These are phyloP conservation scores for Pharnaceum exiguum DNA, from an alignment of 148 eudicot genomes.

Conservation along the genomic window DNA sequence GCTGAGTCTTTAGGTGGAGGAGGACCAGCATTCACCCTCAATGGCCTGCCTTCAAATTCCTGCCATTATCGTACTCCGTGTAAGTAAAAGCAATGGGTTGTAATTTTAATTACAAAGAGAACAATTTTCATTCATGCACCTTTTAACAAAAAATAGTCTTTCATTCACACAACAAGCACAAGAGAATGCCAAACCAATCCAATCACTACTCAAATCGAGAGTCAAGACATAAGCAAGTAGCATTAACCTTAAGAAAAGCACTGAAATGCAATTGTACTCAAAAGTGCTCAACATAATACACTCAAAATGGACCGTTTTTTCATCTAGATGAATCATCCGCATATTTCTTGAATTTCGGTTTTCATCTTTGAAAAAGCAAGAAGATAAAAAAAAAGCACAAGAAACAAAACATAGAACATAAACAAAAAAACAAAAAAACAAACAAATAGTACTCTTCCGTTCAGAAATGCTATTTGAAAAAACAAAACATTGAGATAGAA, in stretches of 20 bases:
- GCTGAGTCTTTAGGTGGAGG: constrained; percentile 65
- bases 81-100: too few species aligned
- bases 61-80: constrained; percentile 24
- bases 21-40: constrained; percentile 92
- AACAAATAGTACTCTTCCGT: not conserved
- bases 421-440: not conserved
- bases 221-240: too few species aligned
- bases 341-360: not conserved
- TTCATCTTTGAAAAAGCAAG: not conserved
- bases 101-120: not conserved
- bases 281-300: too few species aligned
- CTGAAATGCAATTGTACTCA: too few species aligned
- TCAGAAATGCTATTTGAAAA: not conserved
- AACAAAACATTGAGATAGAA: not conserved
- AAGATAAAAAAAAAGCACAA: not conserved
- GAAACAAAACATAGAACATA: not conserved
- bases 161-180: too few species aligned
- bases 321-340: not conserved
- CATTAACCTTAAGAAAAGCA: too few species aligned
- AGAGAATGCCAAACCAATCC: too few species aligned
- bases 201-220: too few species aligned
- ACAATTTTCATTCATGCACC: not conserved
- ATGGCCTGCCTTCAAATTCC: constrained; percentile 82
- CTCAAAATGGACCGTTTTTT: too few species aligned
- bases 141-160: not conserved